These are phyloP conservation scores for Tricladium varicosporioides DNA, from an alignment of 2,329 filamentous ascomycete species.

Conservation along the genomic window DNA sequence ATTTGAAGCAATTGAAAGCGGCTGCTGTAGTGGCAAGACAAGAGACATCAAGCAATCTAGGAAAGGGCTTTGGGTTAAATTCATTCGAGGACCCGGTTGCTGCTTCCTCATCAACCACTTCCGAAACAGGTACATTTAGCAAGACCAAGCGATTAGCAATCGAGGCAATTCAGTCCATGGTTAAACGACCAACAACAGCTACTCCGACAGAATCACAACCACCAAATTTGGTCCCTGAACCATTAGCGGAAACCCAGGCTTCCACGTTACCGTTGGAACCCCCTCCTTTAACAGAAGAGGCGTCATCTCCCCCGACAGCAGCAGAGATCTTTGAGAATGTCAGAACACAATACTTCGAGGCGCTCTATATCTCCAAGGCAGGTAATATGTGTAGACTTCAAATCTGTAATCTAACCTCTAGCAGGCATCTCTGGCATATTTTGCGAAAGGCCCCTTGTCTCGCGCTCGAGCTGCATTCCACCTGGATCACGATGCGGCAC, in stretches of 20 bases:
- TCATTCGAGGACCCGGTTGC: neutral
- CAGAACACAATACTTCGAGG: slow-evolving; percentile 56
- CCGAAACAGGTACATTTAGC: slow-evolving; percentile 28
- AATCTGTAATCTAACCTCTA: slow-evolving; percentile 37
- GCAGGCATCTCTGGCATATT: slow-evolving; percentile 76
- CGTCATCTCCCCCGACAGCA: slow-evolving; percentile 36
- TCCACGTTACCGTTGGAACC: too few species aligned
- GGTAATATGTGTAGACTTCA: slow-evolving; percentile 18
- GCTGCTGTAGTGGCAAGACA: slow-evolving; percentile 48
- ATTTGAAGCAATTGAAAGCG: slow-evolving; percentile 51
- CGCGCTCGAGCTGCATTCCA: slow-evolving; percentile 71
- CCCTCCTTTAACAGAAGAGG: slow-evolving; percentile 6
- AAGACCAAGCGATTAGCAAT: slow-evolving; percentile 59
- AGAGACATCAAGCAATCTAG: slow-evolving; percentile 31
- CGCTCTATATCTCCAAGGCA: slow-evolving; percentile 63
- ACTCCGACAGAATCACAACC: slow-evolving; percentile 13
- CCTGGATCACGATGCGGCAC: slow-evolving; percentile 56
- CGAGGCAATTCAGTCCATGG: slow-evolving; percentile 60
- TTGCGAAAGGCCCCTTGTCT: slow-evolving; percentile 78
- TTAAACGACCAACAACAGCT: slow-evolving; percentile 43
- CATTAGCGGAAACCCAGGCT: neutral
- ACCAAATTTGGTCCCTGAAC: neutral
- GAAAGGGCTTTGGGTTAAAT: slow-evolving; percentile 1
- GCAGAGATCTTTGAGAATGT: slow-evolving; percentile 57
- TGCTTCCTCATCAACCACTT: slow-evolving; percentile 8